Base-by-base conservation (phyloP, 306 rosid species). In the Begonia loranthoides region DNA sequence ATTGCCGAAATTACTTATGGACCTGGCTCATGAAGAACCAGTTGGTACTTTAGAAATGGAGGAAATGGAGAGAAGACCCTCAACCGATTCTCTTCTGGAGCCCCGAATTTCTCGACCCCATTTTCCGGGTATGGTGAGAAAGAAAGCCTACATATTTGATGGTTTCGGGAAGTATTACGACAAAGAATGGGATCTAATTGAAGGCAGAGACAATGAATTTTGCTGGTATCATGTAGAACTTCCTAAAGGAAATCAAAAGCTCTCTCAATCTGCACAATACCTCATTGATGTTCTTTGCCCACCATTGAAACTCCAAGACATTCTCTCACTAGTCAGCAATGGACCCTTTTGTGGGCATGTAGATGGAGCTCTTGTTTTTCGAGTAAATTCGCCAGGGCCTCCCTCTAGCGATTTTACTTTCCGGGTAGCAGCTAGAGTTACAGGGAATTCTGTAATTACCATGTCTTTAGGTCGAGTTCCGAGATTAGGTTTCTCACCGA, bases 141-240 rank as follows among this genome's bases (percentile, higher is more conserved):
- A 76, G 76, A 90, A 75, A 55, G 99, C 95, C 13, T 90, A 82
- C 56, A 73, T 86, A 58, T 90, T 90, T 73, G 94, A 90, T 53
- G 95, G 99, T 15, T 40, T 15, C 10, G 95, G 95, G 49, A 72
- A 74, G 19, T 78, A 80, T 66, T 80, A 64, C 55, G 64, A 80
- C 13, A 90, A 90, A 79, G 99, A 86, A 44, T 90, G 95, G 99
- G 95, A 67, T 66, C 70, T 54, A 16, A 49, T 56, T 12, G 92
- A 82, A 56, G 92, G 87, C 4, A 62, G 71, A 41, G 84, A 62
- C 49, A 76, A 75, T 13, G 94, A 86, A 70, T 90, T 90, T 59
- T 82, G 93, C 66, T 90, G 99, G 99, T 86, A 90, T 71, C 99
- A 90, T 65, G 95, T 80, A n/a, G 95, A 90, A 52, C 85, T 90